These are phyloP conservation scores for Fusarium redolens DNA, from an alignment of 2,329 filamentous ascomycete genomes.

Conservation along the genomic window DNA sequence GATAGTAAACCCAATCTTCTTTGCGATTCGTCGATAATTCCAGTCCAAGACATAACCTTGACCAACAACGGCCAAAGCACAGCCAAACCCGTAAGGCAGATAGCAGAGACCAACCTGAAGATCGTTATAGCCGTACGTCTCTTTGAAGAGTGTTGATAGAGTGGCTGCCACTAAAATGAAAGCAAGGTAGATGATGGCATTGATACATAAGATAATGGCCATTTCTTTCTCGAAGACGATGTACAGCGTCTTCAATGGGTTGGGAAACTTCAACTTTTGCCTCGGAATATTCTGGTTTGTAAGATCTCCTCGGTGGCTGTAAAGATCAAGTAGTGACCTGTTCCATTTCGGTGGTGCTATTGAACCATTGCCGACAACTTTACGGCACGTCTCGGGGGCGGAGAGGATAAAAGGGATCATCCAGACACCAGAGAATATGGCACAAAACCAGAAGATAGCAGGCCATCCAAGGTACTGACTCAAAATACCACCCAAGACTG, in stretches of 20 bases:
- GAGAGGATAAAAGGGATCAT: slow-evolving; percentile 65
- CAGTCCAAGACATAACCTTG: slow-evolving; percentile 70
- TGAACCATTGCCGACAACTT: slow-evolving; percentile 72
- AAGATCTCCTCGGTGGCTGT: slow-evolving; percentile 52
- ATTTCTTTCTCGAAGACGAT: slow-evolving; percentile 70
- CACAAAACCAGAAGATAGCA: slow-evolving; percentile 77
- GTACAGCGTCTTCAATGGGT: slow-evolving; percentile 65
- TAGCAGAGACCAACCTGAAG: slow-evolving; percentile 66
- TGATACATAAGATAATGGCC: slow-evolving; percentile 63
- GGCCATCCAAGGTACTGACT: slow-evolving; percentile 73
- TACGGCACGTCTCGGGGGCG: slow-evolving; percentile 69
- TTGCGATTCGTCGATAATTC: slow-evolving; percentile 78
- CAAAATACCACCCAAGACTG: slow-evolving; percentile 73
- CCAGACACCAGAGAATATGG: slow-evolving; percentile 63
- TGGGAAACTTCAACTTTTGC: slow-evolving; percentile 63
- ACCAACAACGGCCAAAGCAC: slow-evolving; percentile 59
- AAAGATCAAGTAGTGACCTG: slow-evolving; percentile 64
- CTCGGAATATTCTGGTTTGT: slow-evolving; percentile 50
- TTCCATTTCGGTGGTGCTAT: slow-evolving; percentile 69
- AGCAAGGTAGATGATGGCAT: slow-evolving; percentile 65
- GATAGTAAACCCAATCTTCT: slow-evolving; percentile 69
- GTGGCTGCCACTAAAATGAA: slow-evolving; percentile 67
- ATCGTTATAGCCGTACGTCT: slow-evolving; percentile 63
- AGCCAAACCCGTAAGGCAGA: slow-evolving; percentile 64
- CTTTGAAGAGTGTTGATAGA: slow-evolving; percentile 62